Conservation (phyloP, 176 grass and related monocot genomes). For the Carex pumila region DNA sequence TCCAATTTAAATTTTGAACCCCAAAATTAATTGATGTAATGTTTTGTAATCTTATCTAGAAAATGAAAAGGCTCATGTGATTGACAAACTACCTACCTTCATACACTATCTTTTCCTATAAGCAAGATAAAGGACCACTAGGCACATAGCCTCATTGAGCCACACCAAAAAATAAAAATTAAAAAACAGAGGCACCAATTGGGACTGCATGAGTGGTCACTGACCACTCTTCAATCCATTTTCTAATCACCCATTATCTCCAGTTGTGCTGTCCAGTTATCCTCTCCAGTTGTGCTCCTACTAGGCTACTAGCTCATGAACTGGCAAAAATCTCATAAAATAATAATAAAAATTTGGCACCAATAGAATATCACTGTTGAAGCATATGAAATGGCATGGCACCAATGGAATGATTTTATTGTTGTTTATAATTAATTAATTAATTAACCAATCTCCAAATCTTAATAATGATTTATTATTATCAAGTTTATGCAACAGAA, state of each 20-base stretch:
- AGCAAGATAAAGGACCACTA: neutral
- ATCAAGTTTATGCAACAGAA: neutral
- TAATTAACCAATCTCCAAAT: neutral
- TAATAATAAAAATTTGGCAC: neutral
- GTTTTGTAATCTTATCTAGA: neutral
- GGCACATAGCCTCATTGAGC: neutral
- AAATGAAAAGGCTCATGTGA: neutral
- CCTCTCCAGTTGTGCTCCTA: neutral
- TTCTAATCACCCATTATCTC: neutral
- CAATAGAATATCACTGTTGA: neutral
- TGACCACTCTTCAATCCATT: neutral
- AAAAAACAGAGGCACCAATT: neutral
- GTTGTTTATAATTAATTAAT: neutral
- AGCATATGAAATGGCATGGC: neutral
- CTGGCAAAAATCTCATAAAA: conserved; percentile 8
- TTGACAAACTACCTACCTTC: conserved; percentile 3
- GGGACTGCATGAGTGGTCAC: neutral
- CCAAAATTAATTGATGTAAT: neutral
- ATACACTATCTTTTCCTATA: neutral
- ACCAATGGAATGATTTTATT: neutral
- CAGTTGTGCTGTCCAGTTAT: neutral
- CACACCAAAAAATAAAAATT: neutral
- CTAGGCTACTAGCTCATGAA: neutral
- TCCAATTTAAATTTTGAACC: too few relatives aligned
- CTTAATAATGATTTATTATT: neutral